A percentile compares a stretch with the other conserved stretches of the same genome.
Evolutionary conservation across 2,329 filamentous ascomycete genomes (phyloP).

Genomic region (Kalmusia sp.): DNA sequence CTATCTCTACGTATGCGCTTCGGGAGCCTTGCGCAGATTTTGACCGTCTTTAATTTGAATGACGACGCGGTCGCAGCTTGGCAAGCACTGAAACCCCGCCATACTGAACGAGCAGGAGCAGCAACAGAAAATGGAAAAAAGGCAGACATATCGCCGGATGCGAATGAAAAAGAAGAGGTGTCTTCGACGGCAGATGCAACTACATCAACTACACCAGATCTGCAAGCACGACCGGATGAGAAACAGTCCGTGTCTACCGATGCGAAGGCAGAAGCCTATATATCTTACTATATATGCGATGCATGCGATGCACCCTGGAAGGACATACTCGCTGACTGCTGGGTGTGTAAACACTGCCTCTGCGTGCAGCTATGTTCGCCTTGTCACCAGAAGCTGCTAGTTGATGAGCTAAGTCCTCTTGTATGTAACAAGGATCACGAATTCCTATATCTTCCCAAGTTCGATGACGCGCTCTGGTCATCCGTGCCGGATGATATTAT

Average conservation of each 20-base stretch:
- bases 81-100: slow-evolving; percentile 10
- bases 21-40: slow-evolving; percentile 11
- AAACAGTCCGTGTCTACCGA: not conserved
- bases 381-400: slow-evolving; percentile 15
- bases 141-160: not conserved
- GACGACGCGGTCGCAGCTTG: slow-evolving; percentile 16
- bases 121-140: not conserved
- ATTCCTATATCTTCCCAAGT: slow-evolving; percentile 13
- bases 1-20: slow-evolving; percentile 9
- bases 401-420: not conserved
- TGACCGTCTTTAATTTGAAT: slow-evolving; percentile 14
- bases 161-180: not conserved
- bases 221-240: too few species aligned
- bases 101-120: not conserved
- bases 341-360: slow-evolving; percentile 15
- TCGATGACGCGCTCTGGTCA: slow-evolving; percentile 1
- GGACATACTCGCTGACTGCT: slow-evolving; percentile 10
- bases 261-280: slow-evolving; percentile 1
- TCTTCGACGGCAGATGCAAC: too few species aligned
- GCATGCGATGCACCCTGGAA: not conserved
- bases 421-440: slow-evolving; percentile 17
- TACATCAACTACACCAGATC: too few species aligned
- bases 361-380: slow-evolving; percentile 13
- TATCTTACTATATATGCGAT: not conserved
- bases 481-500: not conserved